A percentile compares a stretch with the other conserved stretches of the same genome.
Evolutionary conservation across 306 rosid species (phyloP).

Genomic region (Rosa lucieae): DNA sequence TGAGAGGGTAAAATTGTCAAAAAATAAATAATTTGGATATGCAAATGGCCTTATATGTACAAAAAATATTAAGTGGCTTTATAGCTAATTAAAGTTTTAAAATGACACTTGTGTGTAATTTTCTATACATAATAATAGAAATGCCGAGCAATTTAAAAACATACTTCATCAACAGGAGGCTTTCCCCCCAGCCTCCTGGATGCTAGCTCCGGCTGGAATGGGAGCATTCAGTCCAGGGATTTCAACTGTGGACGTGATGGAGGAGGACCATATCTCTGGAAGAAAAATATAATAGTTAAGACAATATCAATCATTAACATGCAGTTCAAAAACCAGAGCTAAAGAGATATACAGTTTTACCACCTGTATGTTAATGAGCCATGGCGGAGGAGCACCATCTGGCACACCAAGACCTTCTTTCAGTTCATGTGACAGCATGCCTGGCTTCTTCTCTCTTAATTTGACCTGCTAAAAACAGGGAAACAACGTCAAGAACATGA

Average conservation of each 20-base stretch:
- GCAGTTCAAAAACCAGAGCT: slow-evolving; percentile 1
- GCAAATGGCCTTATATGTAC: no score
- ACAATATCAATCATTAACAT: slow-evolving; percentile 20
- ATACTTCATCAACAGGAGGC: slow-evolving; percentile 97
- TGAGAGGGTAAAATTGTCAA: no score
- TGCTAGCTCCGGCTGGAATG: slow-evolving; percentile 92
- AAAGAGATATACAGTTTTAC: neutral
- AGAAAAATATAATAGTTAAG: slow-evolving; percentile 11
- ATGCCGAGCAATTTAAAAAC: slow-evolving; percentile 14
- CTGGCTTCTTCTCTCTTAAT: slow-evolving; percentile 99
- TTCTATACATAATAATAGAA: no score
- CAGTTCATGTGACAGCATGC: slow-evolving; percentile 84
- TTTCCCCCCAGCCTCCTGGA: slow-evolving; percentile 99
- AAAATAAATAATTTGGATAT: no score
- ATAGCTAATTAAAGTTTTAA: no score
- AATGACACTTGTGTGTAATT: no score
- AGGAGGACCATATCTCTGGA: slow-evolving; percentile 97
- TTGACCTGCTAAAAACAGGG: slow-evolving; percentile 60
- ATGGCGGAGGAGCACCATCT: slow-evolving; percentile 99
- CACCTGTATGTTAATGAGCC: slow-evolving; percentile 99
- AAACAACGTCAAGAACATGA: slow-evolving; percentile 17
- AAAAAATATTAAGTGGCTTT: no score
- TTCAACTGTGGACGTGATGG: slow-evolving; percentile 95
- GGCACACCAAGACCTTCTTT: slow-evolving; percentile 99
- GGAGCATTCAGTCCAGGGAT: slow-evolving; percentile 97